Evolutionary conservation across 768 basidiomycete species (phyloP).

Genomic region (Lactarius quietus): DNA sequence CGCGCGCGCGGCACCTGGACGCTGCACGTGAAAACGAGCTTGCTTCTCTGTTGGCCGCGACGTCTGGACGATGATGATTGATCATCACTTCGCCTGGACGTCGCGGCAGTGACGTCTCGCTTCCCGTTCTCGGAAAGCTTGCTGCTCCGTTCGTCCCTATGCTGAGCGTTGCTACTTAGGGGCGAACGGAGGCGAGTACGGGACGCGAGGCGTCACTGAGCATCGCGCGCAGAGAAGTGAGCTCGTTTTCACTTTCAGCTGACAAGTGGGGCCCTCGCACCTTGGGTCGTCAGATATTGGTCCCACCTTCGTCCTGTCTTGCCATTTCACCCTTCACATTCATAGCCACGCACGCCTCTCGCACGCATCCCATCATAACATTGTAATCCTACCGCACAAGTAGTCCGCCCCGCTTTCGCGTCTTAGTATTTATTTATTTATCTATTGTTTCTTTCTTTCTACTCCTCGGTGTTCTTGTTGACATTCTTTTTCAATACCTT

Average conservation of each 20-base stretch:
- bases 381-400: neutral
- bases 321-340: neutral
- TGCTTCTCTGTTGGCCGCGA: slow-evolving; percentile 55
- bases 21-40: slow-evolving; percentile 87
- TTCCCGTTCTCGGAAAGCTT: neutral
- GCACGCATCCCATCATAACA: neutral
- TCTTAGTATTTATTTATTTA: neutral
- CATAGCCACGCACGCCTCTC: neutral
- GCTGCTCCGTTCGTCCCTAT: slow-evolving; percentile 1
- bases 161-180: neutral
- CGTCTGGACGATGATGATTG: slow-evolving; percentile 27
- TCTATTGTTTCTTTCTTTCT: neutral
- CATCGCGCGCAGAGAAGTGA: neutral
- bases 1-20: slow-evolving; percentile 78
- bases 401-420: neutral
- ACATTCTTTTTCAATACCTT: neutral
- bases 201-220: neutral
- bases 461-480: neutral
- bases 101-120: neutral
- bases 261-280: neutral
- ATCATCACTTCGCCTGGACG: neutral
- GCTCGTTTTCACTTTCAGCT: neutral
- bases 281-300: neutral
- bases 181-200: slow-evolving; percentile 4
- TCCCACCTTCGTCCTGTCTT: neutral